Base-by-base conservation (phyloP, 306 rosid species). In the Vicia faba region DNA sequence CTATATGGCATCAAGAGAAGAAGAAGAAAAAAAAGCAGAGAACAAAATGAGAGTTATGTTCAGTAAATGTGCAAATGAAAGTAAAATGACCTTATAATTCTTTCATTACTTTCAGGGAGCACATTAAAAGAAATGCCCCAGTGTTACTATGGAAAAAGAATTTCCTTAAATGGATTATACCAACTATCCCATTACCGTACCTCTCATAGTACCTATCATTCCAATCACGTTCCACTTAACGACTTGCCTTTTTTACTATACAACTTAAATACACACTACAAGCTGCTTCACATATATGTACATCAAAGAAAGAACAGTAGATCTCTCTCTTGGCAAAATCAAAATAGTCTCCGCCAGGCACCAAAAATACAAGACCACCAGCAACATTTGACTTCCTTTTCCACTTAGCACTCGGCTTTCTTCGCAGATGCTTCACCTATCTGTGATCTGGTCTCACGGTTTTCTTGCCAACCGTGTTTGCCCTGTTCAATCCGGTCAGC, bases 231-330 rank as follows among this genome's bases (percentile, higher is more conserved):
- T 76, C 70, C 79, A 73, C 75, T 80, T 69, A 72, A 44, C 3
- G 77, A 70, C 82, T 71, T 61, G 56, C 79, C 77, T 50, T 63
- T 74, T 51, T 69, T 55, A 64, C 89, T 87, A 76, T 87, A 89
- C 93, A 83, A 74, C 78, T 76, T 83, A 79, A 84, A 82, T 81
- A 79, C 88, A 75, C 81, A 71, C 75, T 72, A 75, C 69, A 78
- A 61, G 80, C 79, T 74, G 80, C 56, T 79, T 75, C 86, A 77
- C 75, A 79, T 81, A 79, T 81, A 85, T 87, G 59, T 87, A 81
- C 88, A 90, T 72, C 64, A 40, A 77, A 69, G 38, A 48, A 70
- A 79, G 55, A 45, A 71, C 72, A 49, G 68, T n/a, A 62, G 61
- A 71, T 75, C 59, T 59, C 76, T 76, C 58, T 64, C 26, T 49